Evolutionary conservation across 768 basidiomycete genomes (phyloP), one percentile per base, ranked within the genome.

Genomic region (Harrya chromipes): DNA sequence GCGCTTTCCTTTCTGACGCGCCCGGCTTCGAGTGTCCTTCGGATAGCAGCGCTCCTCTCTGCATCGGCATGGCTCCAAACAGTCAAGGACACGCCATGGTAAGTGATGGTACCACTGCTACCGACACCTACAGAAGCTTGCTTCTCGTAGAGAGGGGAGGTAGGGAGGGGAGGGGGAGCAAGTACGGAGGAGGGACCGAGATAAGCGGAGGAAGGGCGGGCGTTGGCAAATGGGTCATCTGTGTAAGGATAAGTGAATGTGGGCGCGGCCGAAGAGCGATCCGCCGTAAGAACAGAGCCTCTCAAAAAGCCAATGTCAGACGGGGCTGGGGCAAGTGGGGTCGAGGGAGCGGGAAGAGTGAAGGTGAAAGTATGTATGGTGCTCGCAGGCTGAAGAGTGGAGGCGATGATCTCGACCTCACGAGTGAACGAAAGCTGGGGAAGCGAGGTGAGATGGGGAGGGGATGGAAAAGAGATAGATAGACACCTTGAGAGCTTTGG

Each of bases 31-130:
- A 90, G 76, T 7, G 88, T 89, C 43, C 85, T 79, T 19, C 91
- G 83, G 58, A 94, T 94, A 1, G 92, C 92, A 13, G 75, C 78
- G 47, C 87, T 85, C 41, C 93, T 84, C 59, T 93, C 87, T 0
- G 85, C 84, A 63, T 97, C 94, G 17, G 93, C 93, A 61, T 94
- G 93, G 4, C 90, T 92, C 93, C 93, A 98, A 2, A 97, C 91
- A 2, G 92, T 93, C 51, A 98, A 76, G 58, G 91, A 92, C 33
- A 95, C 92, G 40, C 92, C 93, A 62, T 97, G 83, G 65, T 91
- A 95, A 9, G 87, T 84, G 53, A 90, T 66, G 3, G 69, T 68
- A 6, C 65, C 61, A 9, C 38, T 52, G 24, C 73, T 59, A 21
- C 70, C 61, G 46, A 78, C 76, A n/a, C 74, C 75, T 0, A 56